Conservation (phyloP, 495 filamentous ascomycete genomes). For the Hamigera avellanea region DNA sequence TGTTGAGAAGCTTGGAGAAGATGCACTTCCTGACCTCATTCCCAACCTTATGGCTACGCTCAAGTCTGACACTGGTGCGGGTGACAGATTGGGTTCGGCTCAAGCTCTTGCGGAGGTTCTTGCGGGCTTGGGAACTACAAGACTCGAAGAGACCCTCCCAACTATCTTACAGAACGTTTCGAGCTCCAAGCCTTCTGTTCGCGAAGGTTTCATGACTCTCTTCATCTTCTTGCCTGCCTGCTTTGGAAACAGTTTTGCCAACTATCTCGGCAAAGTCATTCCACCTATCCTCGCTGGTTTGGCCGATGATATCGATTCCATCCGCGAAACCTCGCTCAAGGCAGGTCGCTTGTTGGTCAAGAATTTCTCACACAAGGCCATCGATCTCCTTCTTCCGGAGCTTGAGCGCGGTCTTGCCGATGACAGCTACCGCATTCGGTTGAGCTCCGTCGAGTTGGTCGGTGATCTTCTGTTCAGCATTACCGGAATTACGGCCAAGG, state of each 20-base stretch:
- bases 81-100: slow-evolving; percentile 88
- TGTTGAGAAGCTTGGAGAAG: slow-evolving; percentile 94
- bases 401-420: slow-evolving; percentile 91
- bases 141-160: slow-evolving; percentile 90
- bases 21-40: slow-evolving; percentile 92
- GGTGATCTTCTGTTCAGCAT: slow-evolving; percentile 96
- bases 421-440: slow-evolving; percentile 88
- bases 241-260: slow-evolving; percentile 96
- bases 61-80: slow-evolving; percentile 92
- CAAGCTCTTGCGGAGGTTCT: slow-evolving; percentile 96
- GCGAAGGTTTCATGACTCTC: slow-evolving; percentile 98
- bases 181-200: slow-evolving; percentile 78
- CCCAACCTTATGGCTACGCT: slow-evolving; percentile 94
- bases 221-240: slow-evolving; percentile 98
- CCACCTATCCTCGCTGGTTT: slow-evolving; percentile 90
- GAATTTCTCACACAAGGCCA: slow-evolving; percentile 90
- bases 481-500: slow-evolving; percentile 80
- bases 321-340: slow-evolving; percentile 84
- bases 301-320: slow-evolving; percentile 90
- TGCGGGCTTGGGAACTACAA: slow-evolving; percentile 81
- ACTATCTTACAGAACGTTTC: slow-evolving; percentile 94
- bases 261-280: slow-evolving; percentile 91
- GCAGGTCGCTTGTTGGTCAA: slow-evolving; percentile 92
- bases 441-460: slow-evolving; percentile 95
- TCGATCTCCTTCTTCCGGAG: slow-evolving; percentile 87